Base-by-base conservation (phyloP, 2,329 filamentous ascomycete genomes). In the Graphilbum ipis-grandicollis region DNA sequence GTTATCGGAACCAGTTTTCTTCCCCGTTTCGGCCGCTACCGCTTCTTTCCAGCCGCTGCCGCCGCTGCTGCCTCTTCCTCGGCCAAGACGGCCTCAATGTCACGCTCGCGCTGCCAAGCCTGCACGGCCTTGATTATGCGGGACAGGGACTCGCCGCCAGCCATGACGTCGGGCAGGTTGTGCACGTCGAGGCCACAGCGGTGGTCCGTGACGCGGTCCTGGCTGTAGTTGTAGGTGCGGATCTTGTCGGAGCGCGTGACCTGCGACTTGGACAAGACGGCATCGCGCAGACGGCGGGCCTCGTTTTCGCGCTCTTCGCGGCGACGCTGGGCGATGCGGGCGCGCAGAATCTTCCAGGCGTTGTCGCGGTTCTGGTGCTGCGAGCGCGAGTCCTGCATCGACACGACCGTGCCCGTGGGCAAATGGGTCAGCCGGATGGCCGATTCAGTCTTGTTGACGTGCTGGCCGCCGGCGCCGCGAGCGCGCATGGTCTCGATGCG, bases 371-470 rank as follows among this genome's bases (percentile, higher is more conserved):
- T 98, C 45, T 82, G 74, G 47, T 82, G 75, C 60, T 98, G 90
- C 31, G 84, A 93, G 38, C 90, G 72, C 37, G 76, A 78, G 53
- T 98, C 90, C 56, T 98, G 90, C 68, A 96, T 93, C 12, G 77
- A 78, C 13, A 96, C 86, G 2, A 82, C 73, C 1, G 76, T 90
- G 32, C 80, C 81, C 1, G 85, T 93, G 2, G 90, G 90, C 7
- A 79, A 57, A 60, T 98, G 90, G 2, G 86, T 96, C 49, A 98
- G 66, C 9, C 90, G 78, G 42, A 98, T 82, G 4, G 90, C 90
- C 22, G 84, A 93, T 60, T 98, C 90, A 0, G 90, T 98, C 55
- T 88, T 94, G 60, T 98, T 98, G 52, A 98, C 90, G 57, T 98
- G 90, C 60, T 98, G 90, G 1, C 90, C 90, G 23, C 90, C 90